Percentiles rank a stretch among this genome's conserved stretches.
These are phyloP conservation scores for Saccharum hybrid DNA, from an alignment of 202 grass and related monocot genomes.

Conservation along the genomic window DNA sequence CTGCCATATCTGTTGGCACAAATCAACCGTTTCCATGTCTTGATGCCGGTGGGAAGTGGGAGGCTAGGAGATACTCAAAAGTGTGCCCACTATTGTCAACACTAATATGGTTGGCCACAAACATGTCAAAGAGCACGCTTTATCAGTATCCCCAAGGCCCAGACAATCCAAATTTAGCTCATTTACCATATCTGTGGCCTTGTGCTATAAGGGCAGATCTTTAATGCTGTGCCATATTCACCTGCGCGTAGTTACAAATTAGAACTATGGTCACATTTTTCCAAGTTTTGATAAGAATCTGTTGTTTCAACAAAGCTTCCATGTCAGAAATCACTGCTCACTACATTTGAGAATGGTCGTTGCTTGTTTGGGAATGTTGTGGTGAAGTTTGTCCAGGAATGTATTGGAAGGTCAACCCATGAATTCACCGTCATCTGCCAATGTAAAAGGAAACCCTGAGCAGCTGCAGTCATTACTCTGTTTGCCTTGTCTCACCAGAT, in stretches of 20 bases:
- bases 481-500: slow-evolving; percentile 5
- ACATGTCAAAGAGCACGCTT: slow-evolving; percentile 6
- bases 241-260: background rate
- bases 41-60: background rate
- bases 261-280: slow-evolving; percentile 10
- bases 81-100: background rate
- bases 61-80: too few species aligned
- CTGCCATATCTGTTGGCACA: background rate
- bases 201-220: background rate
- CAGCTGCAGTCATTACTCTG: background rate
- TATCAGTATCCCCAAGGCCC: background rate
- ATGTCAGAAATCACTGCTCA: background rate
- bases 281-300: slow-evolving; percentile 20
- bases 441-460: background rate
- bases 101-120: background rate
- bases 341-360: background rate
- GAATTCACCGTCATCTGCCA: too few species aligned
- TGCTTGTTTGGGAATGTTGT: background rate
- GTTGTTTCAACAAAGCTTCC: background rate
- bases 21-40: background rate
- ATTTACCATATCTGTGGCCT: slow-evolving; percentile 5
- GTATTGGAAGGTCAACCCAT: background rate
- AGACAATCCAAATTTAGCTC: background rate
- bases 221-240: background rate
- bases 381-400: background rate